A percentile compares a stretch with the other conserved stretches of the same genome.
These are phyloP conservation scores for Hypomyces rosellus DNA, from an alignment of 2,329 filamentous ascomycete genomes.

Conservation along the genomic window DNA sequence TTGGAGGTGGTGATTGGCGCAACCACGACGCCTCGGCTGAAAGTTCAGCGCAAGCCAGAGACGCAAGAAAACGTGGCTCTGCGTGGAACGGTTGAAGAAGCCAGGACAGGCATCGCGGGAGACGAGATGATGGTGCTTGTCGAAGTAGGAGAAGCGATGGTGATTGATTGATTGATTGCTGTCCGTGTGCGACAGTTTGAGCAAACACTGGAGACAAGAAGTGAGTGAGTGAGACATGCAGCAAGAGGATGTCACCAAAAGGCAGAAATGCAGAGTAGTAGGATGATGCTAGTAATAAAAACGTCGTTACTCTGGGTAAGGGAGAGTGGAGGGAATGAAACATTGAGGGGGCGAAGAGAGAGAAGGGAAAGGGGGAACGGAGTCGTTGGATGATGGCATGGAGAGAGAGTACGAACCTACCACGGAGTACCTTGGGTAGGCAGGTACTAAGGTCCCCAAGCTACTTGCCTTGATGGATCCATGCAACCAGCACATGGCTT, in stretches of 20 bases:
- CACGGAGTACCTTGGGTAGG: no score
- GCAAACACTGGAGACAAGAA: no score
- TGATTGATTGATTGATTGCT: no score
- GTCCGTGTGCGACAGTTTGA: not conserved
- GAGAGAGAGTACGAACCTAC: no score
- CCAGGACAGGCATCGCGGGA: not conserved
- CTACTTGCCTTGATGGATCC: no score
- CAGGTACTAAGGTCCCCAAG: no score
- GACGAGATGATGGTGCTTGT: not conserved
- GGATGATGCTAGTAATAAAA: no score
- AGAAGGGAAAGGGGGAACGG: not conserved
- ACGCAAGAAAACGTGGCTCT: slow-evolving; percentile 4
- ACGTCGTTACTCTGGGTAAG: no score
- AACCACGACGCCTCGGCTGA: slow-evolving; percentile 8
- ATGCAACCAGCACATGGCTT: slow-evolving; percentile 11
- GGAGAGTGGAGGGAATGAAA: not conserved
- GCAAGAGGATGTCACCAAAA: no score
- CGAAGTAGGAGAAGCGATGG: no score
- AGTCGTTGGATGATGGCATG: not conserved
- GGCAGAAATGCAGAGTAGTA: no score
- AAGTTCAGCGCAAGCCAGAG: slow-evolving; percentile 12
- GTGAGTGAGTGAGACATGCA: no score
- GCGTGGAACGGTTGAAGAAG: not conserved
- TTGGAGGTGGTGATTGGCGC: slow-evolving; percentile 5
- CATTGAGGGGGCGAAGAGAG: not conserved